Conservation (phyloP, 1,139 yeast species). For the Zygotorulaspora mrakii region DNA sequence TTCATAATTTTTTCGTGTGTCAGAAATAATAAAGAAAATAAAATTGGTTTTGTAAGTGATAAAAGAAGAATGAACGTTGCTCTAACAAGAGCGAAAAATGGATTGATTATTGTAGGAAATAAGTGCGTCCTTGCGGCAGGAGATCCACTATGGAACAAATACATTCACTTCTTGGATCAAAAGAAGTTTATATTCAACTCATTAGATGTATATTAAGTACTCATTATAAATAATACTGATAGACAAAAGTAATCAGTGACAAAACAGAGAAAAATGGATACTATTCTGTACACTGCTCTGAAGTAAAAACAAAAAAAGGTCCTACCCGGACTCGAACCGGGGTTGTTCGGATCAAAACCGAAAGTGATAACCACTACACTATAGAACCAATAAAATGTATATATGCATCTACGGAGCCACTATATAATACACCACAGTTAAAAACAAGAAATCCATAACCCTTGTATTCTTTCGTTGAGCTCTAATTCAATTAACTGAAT, state of each 20-base stretch:
- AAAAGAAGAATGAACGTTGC: constrained; percentile 60
- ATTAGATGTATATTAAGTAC: constrained; percentile 21
- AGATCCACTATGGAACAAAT: constrained; percentile 52
- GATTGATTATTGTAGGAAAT: constrained; percentile 56
- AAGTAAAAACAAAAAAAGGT: no score
- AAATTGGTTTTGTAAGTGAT: constrained; percentile 57
- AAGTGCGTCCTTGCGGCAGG: constrained; percentile 47
- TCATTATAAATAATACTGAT: no score
- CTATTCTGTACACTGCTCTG: no score
- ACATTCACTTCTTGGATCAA: constrained; percentile 41
- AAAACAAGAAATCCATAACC: no score
- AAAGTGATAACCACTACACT: constrained; percentile 67
- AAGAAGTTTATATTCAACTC: constrained; percentile 21
- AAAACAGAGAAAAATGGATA: no score
- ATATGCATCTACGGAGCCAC: no score
- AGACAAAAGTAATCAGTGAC: no score
- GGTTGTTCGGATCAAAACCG: constrained; percentile 80
- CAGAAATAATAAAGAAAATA: constrained; percentile 48
- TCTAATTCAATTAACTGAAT: no score
- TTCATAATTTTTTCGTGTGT: constrained; percentile 60
- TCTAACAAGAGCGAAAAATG: constrained; percentile 58
- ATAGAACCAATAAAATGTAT: constrained; percentile 35
- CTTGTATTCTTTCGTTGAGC: no score
- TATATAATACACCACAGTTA: no score
- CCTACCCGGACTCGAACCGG: constrained; percentile 96